These are phyloP conservation scores for Ramaria rubella DNA, from an alignment of 768 basidiomycete genomes.

Conservation along the genomic window DNA sequence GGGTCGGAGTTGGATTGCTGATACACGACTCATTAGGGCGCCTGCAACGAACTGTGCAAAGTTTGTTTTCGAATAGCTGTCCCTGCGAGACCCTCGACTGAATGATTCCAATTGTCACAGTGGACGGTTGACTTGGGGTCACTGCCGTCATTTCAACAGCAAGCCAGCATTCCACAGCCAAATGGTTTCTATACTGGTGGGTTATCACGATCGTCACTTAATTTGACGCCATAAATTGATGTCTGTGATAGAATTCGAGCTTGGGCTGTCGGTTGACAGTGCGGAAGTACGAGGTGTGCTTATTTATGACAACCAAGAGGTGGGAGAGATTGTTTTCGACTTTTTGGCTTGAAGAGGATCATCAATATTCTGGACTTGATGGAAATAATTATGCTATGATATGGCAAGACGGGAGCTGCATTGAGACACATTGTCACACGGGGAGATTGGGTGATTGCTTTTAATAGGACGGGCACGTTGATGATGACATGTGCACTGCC, in stretches of 20 bases:
- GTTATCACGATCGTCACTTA: not conserved
- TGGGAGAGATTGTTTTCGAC: conserved; percentile 68
- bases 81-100: conserved; percentile 16
- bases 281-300: conserved; percentile 81
- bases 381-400: not conserved
- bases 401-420: too few species aligned
- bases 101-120: conserved; percentile 21
- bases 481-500: not conserved
- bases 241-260: conserved; percentile 59
- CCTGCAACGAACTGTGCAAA: conserved; percentile 67
- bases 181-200: conserved; percentile 76
- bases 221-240: not conserved
- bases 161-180: conserved; percentile 47
- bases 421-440: too few species aligned
- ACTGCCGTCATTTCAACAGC: conserved; percentile 71
- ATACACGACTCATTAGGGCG: conserved; percentile 37
- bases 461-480: not conserved
- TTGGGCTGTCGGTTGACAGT: conserved; percentile 78
- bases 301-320: conserved; percentile 68
- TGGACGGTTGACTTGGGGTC: conserved; percentile 83
- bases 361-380: not conserved
- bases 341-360: conserved; percentile 27
- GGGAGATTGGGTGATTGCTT: not conserved
- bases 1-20: not conserved
- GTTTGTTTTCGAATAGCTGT: not conserved